Percentiles rank a stretch among this genome's conserved stretches.
phyloP scores from a whole-genome alignment of 2,329 filamentous ascomycete species.

The Pseudocercospora musae region DNA sequence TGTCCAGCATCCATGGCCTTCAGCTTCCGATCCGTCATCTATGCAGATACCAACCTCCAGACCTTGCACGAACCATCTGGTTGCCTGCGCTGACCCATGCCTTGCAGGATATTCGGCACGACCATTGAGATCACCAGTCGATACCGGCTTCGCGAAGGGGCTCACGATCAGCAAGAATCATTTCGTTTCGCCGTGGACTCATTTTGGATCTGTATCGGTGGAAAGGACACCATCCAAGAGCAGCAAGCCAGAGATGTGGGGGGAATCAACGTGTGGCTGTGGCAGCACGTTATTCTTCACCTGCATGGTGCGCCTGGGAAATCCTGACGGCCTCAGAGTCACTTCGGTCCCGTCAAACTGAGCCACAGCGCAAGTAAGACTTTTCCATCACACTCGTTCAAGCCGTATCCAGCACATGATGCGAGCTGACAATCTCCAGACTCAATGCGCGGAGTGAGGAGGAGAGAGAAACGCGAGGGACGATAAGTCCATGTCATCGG shows the following conservation, averaged over 20 bases:
- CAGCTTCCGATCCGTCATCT: not conserved
- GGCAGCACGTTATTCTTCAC: constrained; percentile 97
- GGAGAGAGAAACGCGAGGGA: constrained; percentile 6
- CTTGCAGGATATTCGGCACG: not conserved
- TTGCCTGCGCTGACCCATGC: not conserved
- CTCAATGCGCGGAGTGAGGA: not conserved
- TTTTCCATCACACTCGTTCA: too few species aligned
- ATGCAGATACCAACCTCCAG: not conserved
- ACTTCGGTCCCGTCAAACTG: constrained; percentile 25
- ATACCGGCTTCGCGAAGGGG: not conserved
- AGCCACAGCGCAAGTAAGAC: too few species aligned
- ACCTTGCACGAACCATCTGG: not conserved
- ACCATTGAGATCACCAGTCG: not conserved
- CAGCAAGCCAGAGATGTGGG: constrained; percentile 60
- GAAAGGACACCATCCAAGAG: not conserved
- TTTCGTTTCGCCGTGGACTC: too few species aligned
- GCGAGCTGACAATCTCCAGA: not conserved
- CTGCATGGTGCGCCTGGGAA: constrained; percentile 80
- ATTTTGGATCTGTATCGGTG: not conserved
- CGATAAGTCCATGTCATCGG: constrained; percentile 45
- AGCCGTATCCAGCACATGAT: not conserved
- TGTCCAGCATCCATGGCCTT: not conserved
- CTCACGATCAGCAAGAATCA: too few species aligned
- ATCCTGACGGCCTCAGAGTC: constrained; percentile 72
- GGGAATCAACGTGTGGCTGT: constrained; percentile 84